Base-by-base conservation (phyloP, 2,329 filamentous ascomycete genomes). In the Clathrospora elynae region DNA sequence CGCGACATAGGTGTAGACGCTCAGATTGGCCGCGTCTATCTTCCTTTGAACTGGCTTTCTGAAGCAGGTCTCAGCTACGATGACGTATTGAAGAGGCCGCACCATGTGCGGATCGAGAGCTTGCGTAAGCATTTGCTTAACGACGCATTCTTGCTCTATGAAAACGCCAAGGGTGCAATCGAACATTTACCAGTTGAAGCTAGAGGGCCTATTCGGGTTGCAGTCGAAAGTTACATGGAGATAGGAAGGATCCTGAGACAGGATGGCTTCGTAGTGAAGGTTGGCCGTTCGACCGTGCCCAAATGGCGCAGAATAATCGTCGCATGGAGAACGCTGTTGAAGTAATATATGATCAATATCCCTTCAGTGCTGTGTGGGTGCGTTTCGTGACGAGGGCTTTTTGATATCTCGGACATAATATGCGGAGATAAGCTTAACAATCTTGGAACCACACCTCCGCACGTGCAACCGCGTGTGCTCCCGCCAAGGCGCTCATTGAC, bases 201-300 rank as follows among this genome's bases (percentile, higher is more conserved):
- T 0, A 75, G 81, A 51, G 83, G 79, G 0, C 82, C 84, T 0
- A 81, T 88, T 62, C 74, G 83, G 9, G 84, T 87, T 4, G 85
- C 84, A 1, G 83, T 88, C 0, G 85, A 88, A 66, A 87, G 84
- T 51, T 88, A 89, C 59, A 86, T 89, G 80, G 84, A 87, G 62
- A 89, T 89, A 61, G 86, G 84, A 10, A 71, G 83, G 28, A 80
- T 84, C n/a, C 59, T 87, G 17, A 68, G 73, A 40, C 71, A 77
- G 41, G 64, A 73, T 13, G 70, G 73, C 6, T 75, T 73, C 46
- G 53, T 64, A 19, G 66, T 76, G 3, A 76, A 72, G 42, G 70
- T 66, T 23, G 74, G 74, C 4, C 61, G 69, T 31, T 75, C 75
- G 10, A 78, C 75, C 11, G 76, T 78, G 33, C 73, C 75, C 5